Percentiles rank a stretch among this genome's conserved stretches.
phyloP scores from a whole-genome alignment of 148 eudicot genomes.

The Chenopodium berlandieri region DNA sequence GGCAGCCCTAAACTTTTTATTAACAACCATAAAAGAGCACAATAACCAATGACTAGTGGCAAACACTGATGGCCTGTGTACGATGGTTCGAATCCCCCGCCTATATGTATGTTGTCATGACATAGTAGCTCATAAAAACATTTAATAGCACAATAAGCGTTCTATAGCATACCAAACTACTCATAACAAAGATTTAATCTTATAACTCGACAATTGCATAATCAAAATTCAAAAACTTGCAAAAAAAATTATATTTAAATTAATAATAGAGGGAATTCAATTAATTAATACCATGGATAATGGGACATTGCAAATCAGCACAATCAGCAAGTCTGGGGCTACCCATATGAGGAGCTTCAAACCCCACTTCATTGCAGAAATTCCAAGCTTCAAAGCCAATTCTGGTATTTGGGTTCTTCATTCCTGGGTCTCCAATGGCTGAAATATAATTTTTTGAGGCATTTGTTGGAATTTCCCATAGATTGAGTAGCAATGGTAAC shows the following conservation, averaged over 20 bases:
- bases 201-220: background rate
- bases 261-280: background rate
- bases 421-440: slow-evolving; percentile 40
- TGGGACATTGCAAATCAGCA: slow-evolving; percentile 28
- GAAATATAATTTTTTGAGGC: slow-evolving; percentile 13
- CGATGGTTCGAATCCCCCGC: too few species aligned
- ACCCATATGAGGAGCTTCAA: slow-evolving; percentile 35
- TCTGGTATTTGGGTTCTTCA: slow-evolving; percentile 37
- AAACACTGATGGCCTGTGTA: too few species aligned
- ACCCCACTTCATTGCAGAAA: slow-evolving; percentile 41
- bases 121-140: too few species aligned
- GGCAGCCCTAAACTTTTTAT: too few species aligned
- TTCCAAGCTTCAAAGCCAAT: slow-evolving; percentile 41
- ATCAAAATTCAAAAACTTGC: background rate
- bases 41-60: too few species aligned
- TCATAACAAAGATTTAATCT: background rate
- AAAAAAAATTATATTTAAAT: too few species aligned
- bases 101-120: too few species aligned
- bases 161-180: background rate
- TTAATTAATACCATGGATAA: slow-evolving; percentile 16
- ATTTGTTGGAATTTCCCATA: slow-evolving; percentile 4
- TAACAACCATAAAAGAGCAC: too few species aligned
- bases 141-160: too few species aligned
- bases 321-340: slow-evolving; percentile 44
- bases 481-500: slow-evolving; percentile 11